Base-by-base conservation (phyloP, 1,284 basidiomycete genomes). In the Coniferiporia weirii region DNA sequence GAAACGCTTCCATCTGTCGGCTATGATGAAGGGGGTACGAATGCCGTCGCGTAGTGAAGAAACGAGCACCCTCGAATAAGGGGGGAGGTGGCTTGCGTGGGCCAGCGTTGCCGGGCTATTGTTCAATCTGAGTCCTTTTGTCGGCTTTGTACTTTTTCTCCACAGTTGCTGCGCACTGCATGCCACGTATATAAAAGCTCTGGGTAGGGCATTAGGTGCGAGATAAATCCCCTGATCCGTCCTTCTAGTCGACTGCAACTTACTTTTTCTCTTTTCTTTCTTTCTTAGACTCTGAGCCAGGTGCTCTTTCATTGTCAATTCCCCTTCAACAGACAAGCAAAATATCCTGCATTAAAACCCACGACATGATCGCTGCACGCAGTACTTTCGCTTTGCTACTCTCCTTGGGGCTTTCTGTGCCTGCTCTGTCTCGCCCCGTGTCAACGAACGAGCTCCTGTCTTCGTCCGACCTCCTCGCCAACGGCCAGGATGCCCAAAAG, bases 401-500 rank as follows among this genome's bases (percentile, higher is more conserved):
- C 12, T 48, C 55, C 19, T 36, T 49, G 8, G 40, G 47, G 44
- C 35, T 53, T 15, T 20, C 48, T 8, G 34, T 51, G 12, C 35
- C 44, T 38, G 19, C 34, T 46, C 51, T 59, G 6, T 40, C 51
- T n/a, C 44, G 44, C 8, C 57, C 57, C 36, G 22, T 54, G 3
- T 17, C 50, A 17, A 34, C 32, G 13, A 52, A 52, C 35, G 36
- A 20, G 9, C 20, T 56, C 17, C 48, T 61, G 12, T 22, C 54
- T 3, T 19, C 49, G 7, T 51, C 54, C 15, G 59, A 61, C 48
- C 20, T 57, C 12, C 54, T 61, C 22, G 34, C 71, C 58, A 73
- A 73, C 50, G 76, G 66, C 3, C 66, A 76, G 6, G 71, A 73
- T 49, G 76, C 77, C 4, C 77, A 78, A 62, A 67, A 70, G 52